Percentiles rank a stretch among this genome's conserved stretches.
These are phyloP conservation scores for Adansonia gregorii DNA, from an alignment of 441 rosid species.

Conservation along the genomic window DNA sequence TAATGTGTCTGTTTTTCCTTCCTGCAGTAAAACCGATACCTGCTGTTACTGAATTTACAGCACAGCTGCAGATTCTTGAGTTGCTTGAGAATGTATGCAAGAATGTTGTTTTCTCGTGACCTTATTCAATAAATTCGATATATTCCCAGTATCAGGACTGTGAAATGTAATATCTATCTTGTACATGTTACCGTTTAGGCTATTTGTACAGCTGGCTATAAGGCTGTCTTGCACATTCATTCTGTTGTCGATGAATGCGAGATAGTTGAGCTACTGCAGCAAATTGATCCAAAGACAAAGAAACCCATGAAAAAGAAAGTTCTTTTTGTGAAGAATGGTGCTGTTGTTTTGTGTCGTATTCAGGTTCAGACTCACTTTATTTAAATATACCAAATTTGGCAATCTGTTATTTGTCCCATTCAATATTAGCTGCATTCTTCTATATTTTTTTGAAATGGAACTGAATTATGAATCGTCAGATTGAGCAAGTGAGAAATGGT, in stretches of 20 bases:
- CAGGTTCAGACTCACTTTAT: constrained; percentile 54
- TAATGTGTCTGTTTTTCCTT: constrained; percentile 27
- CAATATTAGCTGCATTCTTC: background rate
- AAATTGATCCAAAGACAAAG: constrained; percentile 83
- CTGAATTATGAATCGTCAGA: background rate
- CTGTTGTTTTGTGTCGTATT: constrained; percentile 75
- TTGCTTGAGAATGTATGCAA: constrained; percentile 74
- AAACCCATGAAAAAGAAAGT: constrained; percentile 86
- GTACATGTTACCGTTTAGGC: constrained; percentile 49
- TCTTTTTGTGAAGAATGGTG: constrained; percentile 91
- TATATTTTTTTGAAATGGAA: background rate
- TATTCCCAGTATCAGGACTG: background rate
- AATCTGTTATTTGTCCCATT: constrained; percentile 12
- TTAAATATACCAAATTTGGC: background rate
- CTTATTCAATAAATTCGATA: background rate
- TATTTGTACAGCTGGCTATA: constrained; percentile 92
- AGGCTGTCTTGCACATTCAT: constrained; percentile 91
- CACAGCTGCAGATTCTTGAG: constrained; percentile 90
- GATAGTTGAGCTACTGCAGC: constrained; percentile 73
- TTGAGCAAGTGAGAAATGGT: background rate
- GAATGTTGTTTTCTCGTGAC: background rate
- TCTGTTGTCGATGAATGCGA: constrained; percentile 95
- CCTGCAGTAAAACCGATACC: constrained; percentile 69
- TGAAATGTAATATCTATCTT: constrained; percentile 1
- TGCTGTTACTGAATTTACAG: constrained; percentile 76